phyloP scores from a whole-genome alignment of 345 rosid genomes.

The Murraya koenigii region DNA sequence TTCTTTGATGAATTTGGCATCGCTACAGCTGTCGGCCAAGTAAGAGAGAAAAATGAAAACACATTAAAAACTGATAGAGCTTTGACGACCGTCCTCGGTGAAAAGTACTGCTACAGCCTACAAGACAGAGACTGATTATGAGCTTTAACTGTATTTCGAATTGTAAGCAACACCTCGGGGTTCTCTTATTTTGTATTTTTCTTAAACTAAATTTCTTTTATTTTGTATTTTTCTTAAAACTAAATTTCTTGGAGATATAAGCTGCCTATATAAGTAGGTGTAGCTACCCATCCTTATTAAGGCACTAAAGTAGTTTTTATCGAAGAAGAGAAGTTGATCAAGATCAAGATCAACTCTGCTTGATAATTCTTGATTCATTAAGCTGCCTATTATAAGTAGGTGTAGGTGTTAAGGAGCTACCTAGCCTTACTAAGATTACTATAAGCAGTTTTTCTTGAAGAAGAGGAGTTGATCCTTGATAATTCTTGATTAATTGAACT shows the following conservation, averaged over 20 bases:
- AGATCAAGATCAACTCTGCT: neutral
- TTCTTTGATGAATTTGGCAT: neutral
- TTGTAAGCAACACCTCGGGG: neutral
- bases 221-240: too few relatives aligned
- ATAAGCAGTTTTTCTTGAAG: too few relatives aligned
- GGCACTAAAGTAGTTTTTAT: too few relatives aligned
- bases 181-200: too few relatives aligned
- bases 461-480: neutral
- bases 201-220: too few relatives aligned
- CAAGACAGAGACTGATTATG: neutral
- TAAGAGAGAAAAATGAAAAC: neutral
- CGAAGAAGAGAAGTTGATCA: neutral
- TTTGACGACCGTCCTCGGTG: slow-evolving; percentile 1
- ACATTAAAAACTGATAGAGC: neutral
- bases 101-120: neutral
- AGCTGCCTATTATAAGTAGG: too few relatives aligned
- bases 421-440: too few relatives aligned
- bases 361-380: too few relatives aligned
- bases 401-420: too few relatives aligned
- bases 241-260: neutral
- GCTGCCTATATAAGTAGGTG: slow-evolving; percentile 5
- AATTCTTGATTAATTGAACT: neutral
- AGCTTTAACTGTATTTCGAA: slow-evolving; percentile 2
- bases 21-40: slow-evolving; percentile 23
- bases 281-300: neutral